A percentile compares a stretch with the other conserved stretches of the same genome.
These are phyloP conservation scores for Drechslerella coelobrocha DNA, from an alignment of 2,329 filamentous ascomycete species.

Conservation along the genomic window DNA sequence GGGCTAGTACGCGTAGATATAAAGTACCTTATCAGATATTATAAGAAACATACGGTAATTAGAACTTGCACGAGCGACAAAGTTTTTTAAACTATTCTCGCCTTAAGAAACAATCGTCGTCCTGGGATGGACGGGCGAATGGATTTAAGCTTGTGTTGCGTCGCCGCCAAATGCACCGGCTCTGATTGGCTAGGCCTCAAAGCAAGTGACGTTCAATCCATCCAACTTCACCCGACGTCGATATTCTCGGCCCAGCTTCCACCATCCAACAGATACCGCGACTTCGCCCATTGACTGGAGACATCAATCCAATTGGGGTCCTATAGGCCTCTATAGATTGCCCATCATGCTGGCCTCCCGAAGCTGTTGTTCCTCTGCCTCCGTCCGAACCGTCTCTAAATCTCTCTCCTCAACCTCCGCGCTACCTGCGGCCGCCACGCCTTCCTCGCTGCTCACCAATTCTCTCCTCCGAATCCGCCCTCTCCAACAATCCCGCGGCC, in stretches of 20 bases:
- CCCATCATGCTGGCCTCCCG: constrained; percentile 48
- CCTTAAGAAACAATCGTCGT: no score
- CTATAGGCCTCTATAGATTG: constrained; percentile 12
- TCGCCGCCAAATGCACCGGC: not conserved
- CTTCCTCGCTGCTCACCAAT: constrained; percentile 36
- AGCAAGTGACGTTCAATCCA: constrained; percentile 36
- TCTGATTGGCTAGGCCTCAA: constrained; percentile 33
- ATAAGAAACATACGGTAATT: no score
- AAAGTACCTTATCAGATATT: no score
- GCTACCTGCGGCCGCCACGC: constrained; percentile 40
- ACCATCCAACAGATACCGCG: not conserved
- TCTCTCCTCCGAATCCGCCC: constrained; percentile 59
- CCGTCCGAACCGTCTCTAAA: constrained; percentile 43
- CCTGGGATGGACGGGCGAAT: no score
- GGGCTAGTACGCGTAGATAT: no score
- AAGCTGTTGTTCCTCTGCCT: constrained; percentile 35
- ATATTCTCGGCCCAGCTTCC: not conserved
- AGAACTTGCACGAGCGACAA: no score
- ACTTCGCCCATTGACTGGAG: constrained; percentile 45
- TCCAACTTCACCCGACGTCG: constrained; percentile 28
- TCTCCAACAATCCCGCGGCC: constrained; percentile 69
- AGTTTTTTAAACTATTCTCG: no score
- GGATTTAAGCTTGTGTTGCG: no score
- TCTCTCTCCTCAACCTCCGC: constrained; percentile 24
- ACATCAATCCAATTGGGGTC: constrained; percentile 23